phyloP scores from a whole-genome alignment of 2,329 filamentous ascomycete genomes.

The Calonectria pseudoreteaudii region DNA sequence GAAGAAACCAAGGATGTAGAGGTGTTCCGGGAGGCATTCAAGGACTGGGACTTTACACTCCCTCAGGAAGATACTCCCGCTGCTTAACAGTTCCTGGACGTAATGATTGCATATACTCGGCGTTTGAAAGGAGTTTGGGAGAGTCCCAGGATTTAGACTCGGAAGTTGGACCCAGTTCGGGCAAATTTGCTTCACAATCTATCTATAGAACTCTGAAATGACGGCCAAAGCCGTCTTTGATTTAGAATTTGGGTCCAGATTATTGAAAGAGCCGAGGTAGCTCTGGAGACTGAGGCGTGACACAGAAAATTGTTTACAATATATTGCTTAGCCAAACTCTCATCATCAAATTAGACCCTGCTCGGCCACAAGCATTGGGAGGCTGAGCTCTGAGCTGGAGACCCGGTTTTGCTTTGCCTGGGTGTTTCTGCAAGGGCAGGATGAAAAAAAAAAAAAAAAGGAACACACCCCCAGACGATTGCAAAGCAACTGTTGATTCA shows the following conservation, averaged over 20 bases:
- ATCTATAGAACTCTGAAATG: neutral
- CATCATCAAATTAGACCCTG: neutral
- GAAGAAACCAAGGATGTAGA: constrained; percentile 85
- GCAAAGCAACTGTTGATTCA: constrained; percentile 7
- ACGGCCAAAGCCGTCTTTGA: neutral
- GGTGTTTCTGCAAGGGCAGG: neutral
- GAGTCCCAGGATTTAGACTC: neutral
- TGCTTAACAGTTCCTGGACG: constrained; percentile 24
- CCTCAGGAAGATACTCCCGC: constrained; percentile 22
- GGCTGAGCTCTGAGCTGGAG: neutral
- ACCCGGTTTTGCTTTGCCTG: neutral
- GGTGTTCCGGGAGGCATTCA: constrained; percentile 84
- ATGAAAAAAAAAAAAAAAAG: neutral
- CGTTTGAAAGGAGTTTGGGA: constrained; percentile 28
- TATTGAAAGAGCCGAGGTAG: neutral
- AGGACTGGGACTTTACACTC: constrained; percentile 85
- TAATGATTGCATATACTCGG: constrained; percentile 30
- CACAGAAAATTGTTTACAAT: neutral
- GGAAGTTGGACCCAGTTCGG: neutral
- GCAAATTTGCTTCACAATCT: neutral
- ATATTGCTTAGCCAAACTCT: neutral
- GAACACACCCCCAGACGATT: neutral
- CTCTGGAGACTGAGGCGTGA: neutral
- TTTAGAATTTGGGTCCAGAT: neutral
- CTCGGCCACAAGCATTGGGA: neutral